Evolutionary conservation across 2,329 filamentous ascomycete species (phyloP).

Genomic region (Atkinsonella hypoxylon): DNA sequence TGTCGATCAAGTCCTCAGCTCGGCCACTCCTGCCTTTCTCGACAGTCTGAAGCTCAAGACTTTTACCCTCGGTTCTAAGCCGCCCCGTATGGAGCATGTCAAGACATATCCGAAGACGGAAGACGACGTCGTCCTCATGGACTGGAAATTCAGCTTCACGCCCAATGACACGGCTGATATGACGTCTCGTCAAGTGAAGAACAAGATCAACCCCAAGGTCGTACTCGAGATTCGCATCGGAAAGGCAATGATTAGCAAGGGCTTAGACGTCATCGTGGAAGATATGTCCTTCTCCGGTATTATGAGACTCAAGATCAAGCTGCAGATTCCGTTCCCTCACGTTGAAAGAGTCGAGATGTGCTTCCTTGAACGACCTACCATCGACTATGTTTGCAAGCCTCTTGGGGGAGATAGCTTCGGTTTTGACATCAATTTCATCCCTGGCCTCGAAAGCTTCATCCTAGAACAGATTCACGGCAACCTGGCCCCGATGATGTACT

Average conservation of each 20-base stretch:
- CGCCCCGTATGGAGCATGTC: conserved; percentile 91
- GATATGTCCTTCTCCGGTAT: conserved; percentile 93
- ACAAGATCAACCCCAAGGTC: conserved; percentile 94
- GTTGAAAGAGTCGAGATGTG: conserved; percentile 91
- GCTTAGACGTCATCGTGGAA: conserved; percentile 92
- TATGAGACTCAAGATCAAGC: conserved; percentile 95
- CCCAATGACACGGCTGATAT: conserved; percentile 89
- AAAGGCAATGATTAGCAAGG: conserved; percentile 95
- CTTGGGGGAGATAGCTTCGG: conserved; percentile 90
- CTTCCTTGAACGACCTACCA: conserved; percentile 77
- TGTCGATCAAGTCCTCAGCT: conserved; percentile 91
- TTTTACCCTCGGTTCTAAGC: conserved; percentile 89
- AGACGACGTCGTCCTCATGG: conserved; percentile 94
- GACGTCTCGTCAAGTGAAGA: conserved; percentile 79
- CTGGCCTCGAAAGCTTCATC: conserved; percentile 86
- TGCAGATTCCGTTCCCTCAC: conserved; percentile 91
- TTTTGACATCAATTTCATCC: conserved; percentile 98
- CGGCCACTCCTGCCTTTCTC: conserved; percentile 79
- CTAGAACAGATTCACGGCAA: conserved; percentile 93
- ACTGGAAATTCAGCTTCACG: conserved; percentile 99
- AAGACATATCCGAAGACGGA: conserved; percentile 96
- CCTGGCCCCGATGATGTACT: conserved; percentile 94
- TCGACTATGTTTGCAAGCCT: conserved; percentile 97
- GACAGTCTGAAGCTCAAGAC: conserved; percentile 90
- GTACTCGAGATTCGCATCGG: conserved; percentile 90